Evolutionary conservation across 1,139 yeast species (phyloP).

Genomic region (Diutina siamensis): DNA sequence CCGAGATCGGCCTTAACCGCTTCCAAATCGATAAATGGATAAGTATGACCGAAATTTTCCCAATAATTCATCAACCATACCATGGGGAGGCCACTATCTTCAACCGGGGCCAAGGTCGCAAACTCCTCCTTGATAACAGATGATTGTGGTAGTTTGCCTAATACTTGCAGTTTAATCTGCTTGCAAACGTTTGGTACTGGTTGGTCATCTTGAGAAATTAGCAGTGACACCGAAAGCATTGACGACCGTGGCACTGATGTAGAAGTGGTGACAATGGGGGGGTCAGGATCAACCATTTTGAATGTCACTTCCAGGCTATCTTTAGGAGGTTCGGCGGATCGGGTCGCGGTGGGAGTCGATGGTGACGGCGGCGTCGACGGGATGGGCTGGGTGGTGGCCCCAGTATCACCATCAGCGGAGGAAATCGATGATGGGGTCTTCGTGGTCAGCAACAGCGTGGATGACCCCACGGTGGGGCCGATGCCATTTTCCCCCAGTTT

Average conservation of each 20-base stretch:
- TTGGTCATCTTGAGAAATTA: background rate
- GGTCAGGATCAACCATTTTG: background rate
- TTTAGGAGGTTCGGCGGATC: background rate
- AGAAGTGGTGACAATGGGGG: background rate
- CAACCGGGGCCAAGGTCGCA: constrained; percentile 23
- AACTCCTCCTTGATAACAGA: constrained; percentile 20
- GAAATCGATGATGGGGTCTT: background rate
- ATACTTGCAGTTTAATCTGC: background rate
- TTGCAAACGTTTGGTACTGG: background rate
- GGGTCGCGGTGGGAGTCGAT: background rate
- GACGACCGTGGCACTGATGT: background rate
- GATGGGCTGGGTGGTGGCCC: too few species aligned
- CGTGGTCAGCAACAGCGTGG: too few species aligned
- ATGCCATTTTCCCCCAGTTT: background rate
- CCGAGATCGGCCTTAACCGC: constrained; percentile 15
- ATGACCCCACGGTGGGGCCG: too few species aligned
- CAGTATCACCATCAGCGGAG: too few species aligned
- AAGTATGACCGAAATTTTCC: constrained; percentile 24
- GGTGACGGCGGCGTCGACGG: background rate
- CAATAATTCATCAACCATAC: constrained; percentile 24
- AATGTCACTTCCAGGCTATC: background rate
- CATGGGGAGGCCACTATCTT: constrained; percentile 18
- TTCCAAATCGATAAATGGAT: constrained; percentile 24
- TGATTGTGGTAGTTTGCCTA: background rate
- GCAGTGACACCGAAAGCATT: background rate